phyloP scores from a whole-genome alignment of 345 rosid genomes.

The Punica granatum region DNA sequence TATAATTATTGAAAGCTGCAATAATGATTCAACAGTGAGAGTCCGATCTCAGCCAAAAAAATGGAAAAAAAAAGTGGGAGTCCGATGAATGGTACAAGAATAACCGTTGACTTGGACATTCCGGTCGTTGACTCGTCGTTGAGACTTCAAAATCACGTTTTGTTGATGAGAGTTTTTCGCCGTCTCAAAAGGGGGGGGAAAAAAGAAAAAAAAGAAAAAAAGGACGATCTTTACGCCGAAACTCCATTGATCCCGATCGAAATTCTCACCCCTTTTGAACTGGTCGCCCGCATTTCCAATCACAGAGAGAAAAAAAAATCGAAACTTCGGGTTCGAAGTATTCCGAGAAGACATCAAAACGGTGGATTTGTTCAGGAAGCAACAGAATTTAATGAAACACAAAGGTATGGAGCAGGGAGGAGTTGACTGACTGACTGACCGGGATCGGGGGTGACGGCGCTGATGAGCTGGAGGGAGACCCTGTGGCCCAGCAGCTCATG shows the following conservation, averaged over 20 bases:
- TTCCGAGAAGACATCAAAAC: too few relatives aligned
- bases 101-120: constrained; percentile 1
- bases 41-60: too few relatives aligned
- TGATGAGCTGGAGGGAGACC: constrained; percentile 17
- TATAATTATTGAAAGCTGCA: too few relatives aligned
- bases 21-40: too few relatives aligned
- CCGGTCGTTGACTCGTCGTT: constrained; percentile 9
- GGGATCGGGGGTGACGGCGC: constrained; percentile 10
- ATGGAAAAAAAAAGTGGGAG: not conserved
- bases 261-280: not conserved
- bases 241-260: not conserved
- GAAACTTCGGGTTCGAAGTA: too few relatives aligned
- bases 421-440: too few relatives aligned
- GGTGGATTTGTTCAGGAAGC: too few relatives aligned
- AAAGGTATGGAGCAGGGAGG: too few relatives aligned
- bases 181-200: too few relatives aligned
- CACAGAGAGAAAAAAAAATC: not conserved
- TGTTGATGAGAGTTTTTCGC: not conserved
- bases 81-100: not conserved
- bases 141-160: constrained; percentile 5
- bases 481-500: constrained; percentile 8
- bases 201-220: not conserved
- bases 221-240: not conserved
- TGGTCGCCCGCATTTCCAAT: too few relatives aligned
- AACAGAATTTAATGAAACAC: too few relatives aligned